Evolutionary conservation across 2,329 filamentous ascomycete genomes (phyloP).

Genomic region (Blastomyces parvus): DNA sequence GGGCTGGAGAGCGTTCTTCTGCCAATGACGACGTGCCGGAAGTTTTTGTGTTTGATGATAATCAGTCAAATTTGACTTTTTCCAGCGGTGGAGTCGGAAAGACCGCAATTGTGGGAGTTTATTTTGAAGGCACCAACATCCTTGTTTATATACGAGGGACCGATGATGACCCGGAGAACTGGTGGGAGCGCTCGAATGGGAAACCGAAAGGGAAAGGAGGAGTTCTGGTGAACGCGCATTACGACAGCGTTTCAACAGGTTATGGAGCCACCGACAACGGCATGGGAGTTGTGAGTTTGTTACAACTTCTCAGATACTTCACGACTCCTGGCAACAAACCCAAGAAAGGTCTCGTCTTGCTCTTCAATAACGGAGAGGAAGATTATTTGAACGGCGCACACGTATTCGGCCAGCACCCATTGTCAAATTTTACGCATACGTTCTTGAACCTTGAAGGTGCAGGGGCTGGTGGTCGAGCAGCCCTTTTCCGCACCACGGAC

Average conservation of each 20-base stretch:
- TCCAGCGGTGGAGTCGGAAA: slow-evolving; percentile 39
- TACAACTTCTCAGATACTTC: slow-evolving; percentile 83
- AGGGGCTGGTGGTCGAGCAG: slow-evolving; percentile 79
- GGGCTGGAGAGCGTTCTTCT: slow-evolving; percentile 18
- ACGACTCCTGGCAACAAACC: slow-evolving; percentile 62
- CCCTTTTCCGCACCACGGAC: slow-evolving; percentile 80
- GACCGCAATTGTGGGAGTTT: slow-evolving; percentile 47
- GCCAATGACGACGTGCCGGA: slow-evolving; percentile 22
- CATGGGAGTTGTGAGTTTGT: slow-evolving; percentile 72
- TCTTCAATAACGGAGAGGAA: slow-evolving; percentile 95
- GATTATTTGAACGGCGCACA: slow-evolving; percentile 81
- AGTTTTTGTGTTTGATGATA: slow-evolving; percentile 65
- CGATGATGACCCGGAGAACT: slow-evolving; percentile 61
- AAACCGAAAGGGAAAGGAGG: slow-evolving; percentile 55
- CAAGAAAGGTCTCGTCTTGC: slow-evolving; percentile 66
- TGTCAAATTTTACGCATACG: slow-evolving; percentile 69
- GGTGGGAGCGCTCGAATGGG: slow-evolving; percentile 54
- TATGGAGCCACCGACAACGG: slow-evolving; percentile 93
- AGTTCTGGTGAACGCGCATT: slow-evolving; percentile 89
- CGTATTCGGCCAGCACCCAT: slow-evolving; percentile 72
- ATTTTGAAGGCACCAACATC: slow-evolving; percentile 89
- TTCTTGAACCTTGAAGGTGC: slow-evolving; percentile 95
- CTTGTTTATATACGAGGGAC: slow-evolving; percentile 82
- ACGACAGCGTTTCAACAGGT: slow-evolving; percentile 85
- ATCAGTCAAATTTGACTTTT: slow-evolving; percentile 66